Conservation (phyloP, 495 filamentous ascomycete species). For the Aspergillus hancockii region DNA sequence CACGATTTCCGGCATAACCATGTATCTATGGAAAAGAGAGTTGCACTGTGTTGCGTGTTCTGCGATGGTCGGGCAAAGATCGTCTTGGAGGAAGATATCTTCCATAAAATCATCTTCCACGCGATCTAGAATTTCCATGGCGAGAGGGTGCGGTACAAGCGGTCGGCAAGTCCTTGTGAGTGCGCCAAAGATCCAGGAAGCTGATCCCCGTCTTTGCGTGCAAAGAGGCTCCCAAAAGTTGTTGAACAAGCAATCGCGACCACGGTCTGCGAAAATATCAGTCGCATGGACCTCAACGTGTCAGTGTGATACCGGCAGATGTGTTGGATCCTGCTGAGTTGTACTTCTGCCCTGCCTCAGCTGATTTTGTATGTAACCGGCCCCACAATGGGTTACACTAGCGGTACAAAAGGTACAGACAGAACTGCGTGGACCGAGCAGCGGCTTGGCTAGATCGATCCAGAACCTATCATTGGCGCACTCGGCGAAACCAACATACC, state of each 20-base stretch:
- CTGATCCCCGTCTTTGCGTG: constrained; percentile 9
- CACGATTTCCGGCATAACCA: constrained; percentile 28
- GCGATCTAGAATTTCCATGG: constrained; percentile 22
- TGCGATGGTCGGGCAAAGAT: constrained; percentile 33
- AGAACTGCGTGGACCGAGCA: not conserved
- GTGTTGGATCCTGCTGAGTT: constrained; percentile 7
- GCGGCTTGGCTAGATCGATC: not conserved
- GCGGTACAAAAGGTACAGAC: not conserved
- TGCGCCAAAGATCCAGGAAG: constrained; percentile 15
- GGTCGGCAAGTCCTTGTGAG: constrained; percentile 15
- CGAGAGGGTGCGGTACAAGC: constrained; percentile 7
- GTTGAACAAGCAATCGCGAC: not conserved
- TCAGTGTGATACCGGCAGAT: constrained; percentile 1
- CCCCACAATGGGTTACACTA: not conserved
- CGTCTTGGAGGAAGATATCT: constrained; percentile 35
- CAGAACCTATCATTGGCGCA: constrained; percentile 1
- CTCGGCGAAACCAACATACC: constrained; percentile 2
- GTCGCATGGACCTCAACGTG: constrained; percentile 1
- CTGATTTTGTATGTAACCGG: constrained; percentile 3
- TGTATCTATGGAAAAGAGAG: constrained; percentile 26
- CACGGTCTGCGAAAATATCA: constrained; percentile 3
- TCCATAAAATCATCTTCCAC: constrained; percentile 26
- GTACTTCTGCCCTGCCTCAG: constrained; percentile 1
- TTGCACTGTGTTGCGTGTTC: constrained; percentile 32
- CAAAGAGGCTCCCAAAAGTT: constrained; percentile 11